Evolutionary conservation across 208 protist species (phyloP).

Genomic region (Leishmania tropica): DNA sequence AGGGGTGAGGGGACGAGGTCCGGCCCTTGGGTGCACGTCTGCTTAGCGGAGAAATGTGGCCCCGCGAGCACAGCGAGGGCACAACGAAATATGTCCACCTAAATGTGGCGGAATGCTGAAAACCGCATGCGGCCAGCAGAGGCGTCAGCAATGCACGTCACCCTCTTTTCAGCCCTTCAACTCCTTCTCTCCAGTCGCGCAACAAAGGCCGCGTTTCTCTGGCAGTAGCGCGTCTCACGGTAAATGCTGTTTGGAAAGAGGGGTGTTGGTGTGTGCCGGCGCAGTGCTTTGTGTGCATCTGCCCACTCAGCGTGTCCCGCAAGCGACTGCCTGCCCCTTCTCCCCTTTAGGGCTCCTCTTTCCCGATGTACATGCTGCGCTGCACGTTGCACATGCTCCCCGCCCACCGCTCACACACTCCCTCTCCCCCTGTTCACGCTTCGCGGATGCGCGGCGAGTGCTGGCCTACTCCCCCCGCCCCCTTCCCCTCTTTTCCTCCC

Average conservation of each 20-base stretch:
- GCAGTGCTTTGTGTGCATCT: neutral
- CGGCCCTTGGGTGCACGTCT: neutral
- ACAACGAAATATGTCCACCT: neutral
- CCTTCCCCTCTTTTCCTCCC: slow-evolving; percentile 1
- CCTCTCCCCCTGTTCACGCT: slow-evolving; percentile 11
- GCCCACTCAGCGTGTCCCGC: neutral
- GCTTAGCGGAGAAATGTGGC: neutral
- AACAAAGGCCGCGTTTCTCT: neutral
- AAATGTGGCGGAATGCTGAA: neutral
- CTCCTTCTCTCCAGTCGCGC: neutral
- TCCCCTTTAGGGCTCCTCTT: neutral
- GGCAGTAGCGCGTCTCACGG: neutral
- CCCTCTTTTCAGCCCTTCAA: neutral
- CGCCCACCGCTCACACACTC: neutral
- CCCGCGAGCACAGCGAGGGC: neutral
- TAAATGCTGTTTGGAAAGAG: neutral
- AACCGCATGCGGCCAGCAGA: neutral
- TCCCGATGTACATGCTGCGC: neutral
- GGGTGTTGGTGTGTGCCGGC: neutral
- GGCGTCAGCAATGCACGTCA: neutral
- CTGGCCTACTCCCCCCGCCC: neutral
- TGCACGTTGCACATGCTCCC: neutral
- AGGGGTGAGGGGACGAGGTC: neutral
- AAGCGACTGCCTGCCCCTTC: no score
- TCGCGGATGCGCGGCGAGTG: neutral